Conservation (phyloP, 805 yeast genomes). For the Pichia kluyveri region DNA sequence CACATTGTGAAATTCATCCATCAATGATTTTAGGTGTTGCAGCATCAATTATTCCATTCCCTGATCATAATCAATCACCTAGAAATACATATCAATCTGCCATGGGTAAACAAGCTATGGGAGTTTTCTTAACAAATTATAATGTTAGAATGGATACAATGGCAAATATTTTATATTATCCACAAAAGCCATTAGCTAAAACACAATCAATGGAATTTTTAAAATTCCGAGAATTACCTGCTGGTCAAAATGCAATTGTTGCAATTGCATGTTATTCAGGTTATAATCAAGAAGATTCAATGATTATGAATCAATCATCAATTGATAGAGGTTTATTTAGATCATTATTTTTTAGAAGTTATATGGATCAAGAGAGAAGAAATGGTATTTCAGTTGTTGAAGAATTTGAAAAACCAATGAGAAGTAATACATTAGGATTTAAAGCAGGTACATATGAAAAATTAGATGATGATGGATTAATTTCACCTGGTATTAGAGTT, state of each 20-base stretch:
- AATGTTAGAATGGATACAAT: constrained; percentile 98
- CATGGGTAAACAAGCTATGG: constrained; percentile 99
- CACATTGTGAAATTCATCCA: constrained; percentile 99
- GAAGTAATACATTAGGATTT: constrained; percentile 89
- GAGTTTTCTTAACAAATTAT: constrained; percentile 92
- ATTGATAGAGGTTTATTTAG: constrained; percentile 95
- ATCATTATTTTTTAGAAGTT: constrained; percentile 91
- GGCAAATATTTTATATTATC: constrained; percentile 96
- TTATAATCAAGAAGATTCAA: constrained; percentile 98
- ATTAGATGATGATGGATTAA: constrained; percentile 95
- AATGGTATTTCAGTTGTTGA: constrained; percentile 98
- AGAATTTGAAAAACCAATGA: constrained; percentile 93
- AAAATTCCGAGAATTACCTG: constrained; percentile 96
- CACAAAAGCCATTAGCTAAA: constrained; percentile 96
- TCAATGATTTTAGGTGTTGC: constrained; percentile 98
- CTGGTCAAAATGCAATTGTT: constrained; percentile 97
- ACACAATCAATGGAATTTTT: constrained; percentile 96
- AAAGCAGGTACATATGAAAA: constrained; percentile 98
- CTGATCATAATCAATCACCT: constrained; percentile 98
- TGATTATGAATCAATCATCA: constrained; percentile 98
- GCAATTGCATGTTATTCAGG: constrained; percentile 98
- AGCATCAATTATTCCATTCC: constrained; percentile 98
- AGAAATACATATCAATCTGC: constrained; percentile 99
- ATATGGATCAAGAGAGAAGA: constrained; percentile 97
- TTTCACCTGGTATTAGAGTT: constrained; percentile 97